Percentiles rank a stretch among this genome's conserved stretches.
These are phyloP conservation scores for Cercospora nicotianae DNA, from an alignment of 2,329 filamentous ascomycete species.

Conservation along the genomic window DNA sequence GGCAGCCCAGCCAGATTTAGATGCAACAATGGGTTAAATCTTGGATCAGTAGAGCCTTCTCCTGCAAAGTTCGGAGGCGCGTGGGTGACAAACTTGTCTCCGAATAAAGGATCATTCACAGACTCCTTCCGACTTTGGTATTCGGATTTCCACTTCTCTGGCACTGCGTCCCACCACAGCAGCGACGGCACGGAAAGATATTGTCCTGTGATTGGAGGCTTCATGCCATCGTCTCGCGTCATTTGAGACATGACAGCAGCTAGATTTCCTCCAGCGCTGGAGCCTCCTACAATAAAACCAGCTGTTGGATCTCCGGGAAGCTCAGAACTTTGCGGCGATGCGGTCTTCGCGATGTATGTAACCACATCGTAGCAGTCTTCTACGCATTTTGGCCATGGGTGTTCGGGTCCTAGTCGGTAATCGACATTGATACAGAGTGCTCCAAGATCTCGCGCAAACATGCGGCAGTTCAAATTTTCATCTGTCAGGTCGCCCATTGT, in stretches of 20 bases:
- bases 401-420: conserved; percentile 49
- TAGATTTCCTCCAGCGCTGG: conserved; percentile 49
- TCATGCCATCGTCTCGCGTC: conserved; percentile 44
- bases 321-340: conserved; percentile 28
- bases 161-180: conserved; percentile 40
- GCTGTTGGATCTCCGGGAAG: conserved; percentile 41
- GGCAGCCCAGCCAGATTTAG: conserved; percentile 41
- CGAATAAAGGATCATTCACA: conserved; percentile 39
- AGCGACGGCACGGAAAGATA: conserved; percentile 43
- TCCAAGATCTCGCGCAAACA: conserved; percentile 22
- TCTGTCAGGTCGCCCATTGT: conserved; percentile 45
- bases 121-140: conserved; percentile 46
- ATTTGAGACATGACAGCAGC: conserved; percentile 43
- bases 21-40: conserved; percentile 22
- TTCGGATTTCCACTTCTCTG: conserved; percentile 42
- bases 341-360: conserved; percentile 36
- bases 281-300: conserved; percentile 53
- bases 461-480: conserved; percentile 35
- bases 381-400: conserved; percentile 47
- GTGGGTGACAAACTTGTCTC: background rate
- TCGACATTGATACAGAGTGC: conserved; percentile 25
- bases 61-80: conserved; percentile 1
- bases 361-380: conserved; percentile 51
- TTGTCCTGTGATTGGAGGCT: conserved; percentile 49
- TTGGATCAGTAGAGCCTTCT: conserved; percentile 10